Evolutionary conservation across 2,329 filamentous ascomycete genomes (phyloP).

Genomic region (Alternaria sp.): DNA sequence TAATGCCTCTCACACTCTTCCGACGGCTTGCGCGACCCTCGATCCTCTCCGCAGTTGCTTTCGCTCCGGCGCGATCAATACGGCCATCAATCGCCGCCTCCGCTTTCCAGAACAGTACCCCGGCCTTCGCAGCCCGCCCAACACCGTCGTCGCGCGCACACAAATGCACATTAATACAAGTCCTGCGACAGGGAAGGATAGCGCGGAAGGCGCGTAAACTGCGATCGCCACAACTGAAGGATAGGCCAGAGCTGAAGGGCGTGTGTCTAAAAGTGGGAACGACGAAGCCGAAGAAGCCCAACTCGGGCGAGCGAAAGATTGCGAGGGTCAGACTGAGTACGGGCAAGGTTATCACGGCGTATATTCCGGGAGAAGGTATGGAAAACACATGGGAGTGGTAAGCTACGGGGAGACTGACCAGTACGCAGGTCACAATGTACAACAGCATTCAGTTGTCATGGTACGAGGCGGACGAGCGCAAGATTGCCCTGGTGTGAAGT

Average conservation of each 20-base stretch:
- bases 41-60: conserved; percentile 23
- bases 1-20: conserved; percentile 51
- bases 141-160: conserved; percentile 49
- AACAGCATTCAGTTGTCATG: conserved; percentile 97
- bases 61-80: conserved; percentile 15
- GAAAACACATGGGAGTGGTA: conserved; percentile 1
- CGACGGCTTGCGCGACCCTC: conserved; percentile 48
- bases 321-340: conserved; percentile 88
- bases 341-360: conserved; percentile 86
- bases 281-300: conserved; percentile 97
- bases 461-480: conserved; percentile 92
- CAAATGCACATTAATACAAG: conserved; percentile 58
- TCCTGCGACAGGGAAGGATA: conserved; percentile 73
- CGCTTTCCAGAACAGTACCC: conserved; percentile 27
- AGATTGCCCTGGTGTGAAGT: conserved; percentile 98
- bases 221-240: conserved; percentile 81
- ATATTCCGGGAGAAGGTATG: conserved; percentile 89
- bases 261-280: conserved; percentile 95
- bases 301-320: conserved; percentile 95
- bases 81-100: conserved; percentile 28
- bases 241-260: conserved; percentile 86
- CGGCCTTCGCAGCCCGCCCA: conserved; percentile 33
- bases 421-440: conserved; percentile 82
- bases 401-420: conserved; percentile 7
- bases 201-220: conserved; percentile 82